A percentile compares a stretch with the other conserved stretches of the same genome.
phyloP scores from a whole-genome alignment of 441 rosid species.

The Macaranga tanarius region DNA sequence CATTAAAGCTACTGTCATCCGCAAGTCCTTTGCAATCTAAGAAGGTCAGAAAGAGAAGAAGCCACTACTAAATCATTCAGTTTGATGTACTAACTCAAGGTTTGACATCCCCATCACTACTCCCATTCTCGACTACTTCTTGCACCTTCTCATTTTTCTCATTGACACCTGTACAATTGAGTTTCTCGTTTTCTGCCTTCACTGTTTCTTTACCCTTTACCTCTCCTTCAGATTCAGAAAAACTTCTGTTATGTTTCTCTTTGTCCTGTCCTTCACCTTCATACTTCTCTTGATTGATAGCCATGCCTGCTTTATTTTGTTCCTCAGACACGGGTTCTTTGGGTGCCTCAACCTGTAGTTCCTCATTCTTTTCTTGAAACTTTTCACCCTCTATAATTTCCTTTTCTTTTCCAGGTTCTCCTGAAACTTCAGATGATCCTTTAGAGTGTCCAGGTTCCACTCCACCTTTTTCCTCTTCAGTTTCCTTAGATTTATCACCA shows the following conservation, averaged over 20 bases:
- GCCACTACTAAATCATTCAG: conserved; percentile 26
- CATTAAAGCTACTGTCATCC: conserved; percentile 31
- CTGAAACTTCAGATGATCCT: conserved; percentile 20
- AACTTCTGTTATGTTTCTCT: conserved; percentile 23
- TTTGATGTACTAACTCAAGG: conserved; percentile 30
- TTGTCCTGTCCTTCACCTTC: conserved; percentile 25
- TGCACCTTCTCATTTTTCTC: conserved; percentile 31
- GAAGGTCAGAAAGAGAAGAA: conserved; percentile 27
- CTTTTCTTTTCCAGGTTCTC: conserved; percentile 19
- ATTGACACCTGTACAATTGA: conserved; percentile 17
- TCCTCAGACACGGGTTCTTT: conserved; percentile 25
- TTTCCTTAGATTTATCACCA: conserved; percentile 21
- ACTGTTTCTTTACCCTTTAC: conserved; percentile 30
- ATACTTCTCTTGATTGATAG: conserved; percentile 18
- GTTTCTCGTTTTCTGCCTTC: conserved; percentile 26
- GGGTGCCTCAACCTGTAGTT: conserved; percentile 24
- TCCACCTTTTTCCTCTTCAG: conserved; percentile 26
- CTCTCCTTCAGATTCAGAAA: conserved; percentile 29
- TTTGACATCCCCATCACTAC: conserved; percentile 26
- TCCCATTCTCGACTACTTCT: conserved; percentile 40
- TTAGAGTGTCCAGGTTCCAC: conserved; percentile 22
- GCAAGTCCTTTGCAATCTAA: conserved; percentile 15
- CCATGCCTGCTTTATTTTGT: conserved; percentile 18
- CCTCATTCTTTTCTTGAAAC: conserved; percentile 27
- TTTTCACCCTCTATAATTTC: conserved; percentile 25